Evolutionary conservation across 108 stramenopile species (phyloP).

Genomic region (Hondaea fermentalgiana): DNA sequence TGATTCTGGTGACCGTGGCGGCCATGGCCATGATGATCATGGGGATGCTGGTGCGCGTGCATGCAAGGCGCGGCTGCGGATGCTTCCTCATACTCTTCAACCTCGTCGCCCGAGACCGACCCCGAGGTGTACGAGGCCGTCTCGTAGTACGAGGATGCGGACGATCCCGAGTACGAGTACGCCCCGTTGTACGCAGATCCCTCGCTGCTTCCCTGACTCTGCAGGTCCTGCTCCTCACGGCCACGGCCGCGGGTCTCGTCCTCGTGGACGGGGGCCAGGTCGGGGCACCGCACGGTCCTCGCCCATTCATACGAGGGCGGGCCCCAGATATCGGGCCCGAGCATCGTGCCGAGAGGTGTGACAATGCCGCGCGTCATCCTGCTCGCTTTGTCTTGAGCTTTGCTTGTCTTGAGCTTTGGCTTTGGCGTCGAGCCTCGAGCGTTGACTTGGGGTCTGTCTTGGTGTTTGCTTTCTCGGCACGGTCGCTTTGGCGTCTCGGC

Average conservation of each 20-base stretch:
- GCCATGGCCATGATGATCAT: background rate
- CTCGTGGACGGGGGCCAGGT: background rate
- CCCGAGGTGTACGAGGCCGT: too few relatives aligned
- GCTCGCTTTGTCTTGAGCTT: too few relatives aligned
- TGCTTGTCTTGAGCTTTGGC: too few relatives aligned
- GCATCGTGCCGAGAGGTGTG: background rate
- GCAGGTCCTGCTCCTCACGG: background rate
- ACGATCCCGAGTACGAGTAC: too few relatives aligned
- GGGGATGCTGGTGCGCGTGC: too few relatives aligned
- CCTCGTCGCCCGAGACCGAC: too few relatives aligned
- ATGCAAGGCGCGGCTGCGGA: too few relatives aligned
- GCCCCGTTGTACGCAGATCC: too few relatives aligned
- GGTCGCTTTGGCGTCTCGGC: background rate
- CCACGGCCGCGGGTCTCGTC: background rate
- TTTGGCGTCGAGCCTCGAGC: background rate
- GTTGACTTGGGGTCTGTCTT: background rate
- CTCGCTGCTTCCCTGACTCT: background rate
- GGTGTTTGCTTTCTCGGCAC: background rate
- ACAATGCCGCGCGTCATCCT: background rate
- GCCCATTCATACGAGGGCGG: background rate
- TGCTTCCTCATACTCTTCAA: too few relatives aligned
- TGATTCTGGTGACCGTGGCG: background rate
- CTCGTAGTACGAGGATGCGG: too few relatives aligned
- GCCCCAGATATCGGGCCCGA: background rate
- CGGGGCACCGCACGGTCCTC: too few relatives aligned